Evolutionary conservation across 2,329 filamentous ascomycete genomes (phyloP), one percentile per base, ranked within the genome.

Genomic region (Aspergillus sp.): DNA sequence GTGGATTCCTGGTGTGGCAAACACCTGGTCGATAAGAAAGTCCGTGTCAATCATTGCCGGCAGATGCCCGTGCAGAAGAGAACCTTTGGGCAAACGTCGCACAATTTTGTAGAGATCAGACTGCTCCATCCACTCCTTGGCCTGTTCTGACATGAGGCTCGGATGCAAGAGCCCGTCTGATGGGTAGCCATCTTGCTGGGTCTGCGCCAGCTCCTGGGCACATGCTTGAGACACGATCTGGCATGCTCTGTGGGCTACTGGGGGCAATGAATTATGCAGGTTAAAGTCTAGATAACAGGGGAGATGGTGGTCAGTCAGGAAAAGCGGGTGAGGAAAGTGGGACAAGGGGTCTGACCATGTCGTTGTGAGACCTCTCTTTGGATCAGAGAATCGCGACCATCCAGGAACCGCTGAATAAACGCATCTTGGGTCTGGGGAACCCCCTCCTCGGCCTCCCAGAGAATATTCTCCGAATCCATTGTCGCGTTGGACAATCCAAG

Each of bases 61-160:
- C 73, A 96, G 81, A 76, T 98, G 93, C 48, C 92, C 92, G 79
- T 98, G 93, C 63, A 75, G 61, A 1, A 76, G 69, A 7, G 76
- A 74, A 13, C 94, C 95, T 76, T 98, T 98, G 30, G 94, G 94
- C 91, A 98, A 92, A 66, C 82, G 85, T 62, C 89, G 86, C 17
- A 97, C 85, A 69, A 97, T 95, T 66, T 87, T 84, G 92, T 92
- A 98, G 25, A 97, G 82, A 71, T 88, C 88, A 15, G 92, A 96
- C 68, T 83, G 83, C 77, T 96, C 92, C 87, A 97, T 96, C 43
- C 87, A 87, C n/a, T 88, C 85, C 76, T 93, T 94, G 68, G 92
- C 92, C 41, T 94, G 83, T 41, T 86, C 89, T 78, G 97, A 97
- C 91, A 96, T 95, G 90, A 97, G 96, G 11, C 93, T 93, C 0